phyloP scores from a whole-genome alignment of 2,329 filamentous ascomycete genomes.

The Lasiodiplodia hormozganensis region DNA sequence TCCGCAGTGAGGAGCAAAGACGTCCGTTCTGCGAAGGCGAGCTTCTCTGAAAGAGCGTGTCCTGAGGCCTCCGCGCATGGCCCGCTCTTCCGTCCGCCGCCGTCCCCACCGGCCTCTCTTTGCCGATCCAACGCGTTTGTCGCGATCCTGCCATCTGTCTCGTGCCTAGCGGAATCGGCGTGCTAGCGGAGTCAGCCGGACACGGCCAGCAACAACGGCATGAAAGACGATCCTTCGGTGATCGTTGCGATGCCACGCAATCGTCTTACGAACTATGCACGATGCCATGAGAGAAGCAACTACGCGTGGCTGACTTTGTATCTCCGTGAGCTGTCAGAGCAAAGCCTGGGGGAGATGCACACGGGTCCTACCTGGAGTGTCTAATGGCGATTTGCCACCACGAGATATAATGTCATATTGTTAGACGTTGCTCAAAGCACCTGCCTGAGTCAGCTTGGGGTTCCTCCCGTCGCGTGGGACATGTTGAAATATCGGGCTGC shows the following conservation, averaged over 20 bases:
- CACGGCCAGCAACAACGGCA: neutral
- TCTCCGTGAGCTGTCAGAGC: neutral
- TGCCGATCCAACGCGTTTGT: slow-evolving; percentile 2
- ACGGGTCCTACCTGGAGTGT: neutral
- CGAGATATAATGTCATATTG: neutral
- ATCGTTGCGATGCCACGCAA: neutral
- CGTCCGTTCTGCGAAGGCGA: neutral
- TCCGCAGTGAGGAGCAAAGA: neutral
- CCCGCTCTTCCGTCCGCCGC: neutral
- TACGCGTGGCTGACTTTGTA: neutral
- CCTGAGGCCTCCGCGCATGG: neutral
- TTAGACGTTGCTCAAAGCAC: neutral
- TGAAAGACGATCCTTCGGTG: neutral
- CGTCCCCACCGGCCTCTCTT: neutral
- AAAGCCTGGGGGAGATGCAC: neutral
- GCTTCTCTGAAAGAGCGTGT: neutral
- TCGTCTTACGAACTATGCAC: neutral
- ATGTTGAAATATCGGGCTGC: neutral
- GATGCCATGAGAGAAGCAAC: neutral
- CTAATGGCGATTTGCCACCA: neutral
- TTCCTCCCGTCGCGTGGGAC: neutral
- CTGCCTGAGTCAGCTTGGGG: neutral
- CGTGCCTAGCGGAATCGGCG: slow-evolving; percentile 7
- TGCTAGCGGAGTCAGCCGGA: slow-evolving; percentile 2
- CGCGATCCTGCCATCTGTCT: slow-evolving; percentile 11